Base-by-base conservation (phyloP, 1,284 basidiomycete genomes). In the Pseudozyma pruni region DNA sequence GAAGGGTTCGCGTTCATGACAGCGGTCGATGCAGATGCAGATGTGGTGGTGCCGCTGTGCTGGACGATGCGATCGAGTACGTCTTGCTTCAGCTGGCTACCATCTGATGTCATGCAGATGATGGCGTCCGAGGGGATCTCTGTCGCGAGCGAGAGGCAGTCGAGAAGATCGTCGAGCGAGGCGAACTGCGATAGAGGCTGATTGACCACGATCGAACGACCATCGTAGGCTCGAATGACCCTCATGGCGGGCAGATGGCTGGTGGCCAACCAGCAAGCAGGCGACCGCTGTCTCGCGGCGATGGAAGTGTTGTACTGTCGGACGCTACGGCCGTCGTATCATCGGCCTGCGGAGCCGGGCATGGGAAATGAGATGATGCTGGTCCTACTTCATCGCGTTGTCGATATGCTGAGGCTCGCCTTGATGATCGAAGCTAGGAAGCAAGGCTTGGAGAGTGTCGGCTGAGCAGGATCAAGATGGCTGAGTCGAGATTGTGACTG, bases 91-190 rank as follows among this genome's bases (percentile, higher is more conserved):
- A 82, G 64, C 50, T 81, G 80, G 16, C 68, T 55, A 14, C 80
- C 80, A 11, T 75, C 68, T 2, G 71, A 53, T 44, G 79, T 76
- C 70, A 82, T 81, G 58, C 78, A 80, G 29, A 82, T 81, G 38
- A 82, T 66, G 22, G 74, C 56, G 27, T 81, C 80, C 23, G 66
- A 64, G 3, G 74, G 57, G 16, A 81, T 81, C 38, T 71, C 76
- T 1, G 80, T 81, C 5, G 77, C 77, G 7, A 81, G 64, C 3
- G 80, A 81, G 25, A 82, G 53, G 33, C 73, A 73, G 40, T 81
- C 78, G 23, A 81, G 63, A 13, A 81, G 68, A 25, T 81, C 76
- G 31, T 81, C 78, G 35, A 77, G 59, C 42, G 69, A 63, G 1
- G 63, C 51, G 23, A 81, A 79, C 35, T 79, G 75, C 14, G 71